Evolutionary conservation across 495 filamentous ascomycete species (phyloP), one percentile per base, ranked within the genome.

Genomic region (Xylaria bambusicola): DNA sequence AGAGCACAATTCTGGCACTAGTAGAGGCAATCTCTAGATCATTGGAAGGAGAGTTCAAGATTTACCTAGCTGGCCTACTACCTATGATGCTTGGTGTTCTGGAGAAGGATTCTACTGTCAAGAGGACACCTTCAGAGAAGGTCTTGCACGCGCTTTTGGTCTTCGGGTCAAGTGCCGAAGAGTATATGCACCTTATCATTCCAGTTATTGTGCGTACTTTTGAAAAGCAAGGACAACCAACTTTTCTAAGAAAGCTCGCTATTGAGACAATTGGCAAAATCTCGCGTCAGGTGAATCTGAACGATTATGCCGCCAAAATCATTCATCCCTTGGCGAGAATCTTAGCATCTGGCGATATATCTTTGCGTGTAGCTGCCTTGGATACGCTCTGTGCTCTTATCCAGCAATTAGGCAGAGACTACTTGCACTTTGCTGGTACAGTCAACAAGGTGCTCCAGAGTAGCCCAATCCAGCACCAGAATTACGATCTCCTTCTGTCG

Each of bases 111-210:
- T 73, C 72, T n/a, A 85, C 86, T 6, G 80, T 80, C 2, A 88
- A 87, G 64, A 78, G 89, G 18, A 82, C 84, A 47, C 87, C 93
- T 12, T 93, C 90, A 0, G 91, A 96, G 71, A 92, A 88, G 64
- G 91, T 98, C 17, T 80, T 99, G 12, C 95, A 98, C 72, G 91
- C 93, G 2, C 94, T 99, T 67, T 77, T 98, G 38, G 88, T 99
- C 0, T 97, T 99, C 71, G 94, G 95, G n/a, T 86, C 92, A 13
- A 97, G 92, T 66, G 89, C 87, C 15, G 94, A 98, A 70, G 93
- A 97, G 70, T 97, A 98, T 73, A 98, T 99, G 94, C 94, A 98
- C 72, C 81, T 99, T 27, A 98, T 99, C 63, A 92, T 99, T 35
- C 94, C 94, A 7, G 88, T 93, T n/a, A 89, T 99, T 59, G 91